Base-by-base conservation (phyloP, 2,329 filamentous ascomycete genomes). In the Kalaharituber pfeilii region DNA sequence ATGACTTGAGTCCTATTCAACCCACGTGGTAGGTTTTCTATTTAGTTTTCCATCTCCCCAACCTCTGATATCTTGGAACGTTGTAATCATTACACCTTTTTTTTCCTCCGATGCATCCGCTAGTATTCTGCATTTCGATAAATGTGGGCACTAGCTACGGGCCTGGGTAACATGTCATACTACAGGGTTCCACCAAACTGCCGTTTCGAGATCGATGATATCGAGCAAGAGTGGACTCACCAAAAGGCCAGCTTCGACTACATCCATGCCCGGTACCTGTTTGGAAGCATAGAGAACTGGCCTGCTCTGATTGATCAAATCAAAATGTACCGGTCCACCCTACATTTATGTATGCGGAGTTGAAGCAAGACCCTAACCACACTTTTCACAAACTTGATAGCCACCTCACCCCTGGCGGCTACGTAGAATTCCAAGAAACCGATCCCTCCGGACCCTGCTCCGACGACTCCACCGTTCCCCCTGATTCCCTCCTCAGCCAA, bases 221-320 rank as follows among this genome's bases (percentile, higher is more conserved):
- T 54, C 26, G 60, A 63, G 50, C 39, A 56, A 1, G 49, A 57
- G n/a, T 65, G 64, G 64, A 42, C 56, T n/a, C 59, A 57, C 50
- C 45, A 66, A 57, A 52, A 33, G 47, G 59, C 63, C 20, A 58
- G 61, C 20, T 68, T 62, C 42, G 66, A 62, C 53, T 66, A 52
- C 47, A 60, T 60, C 42, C 60, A 63, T 28, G 57, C 60, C 5
- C 59, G 63, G 56, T 66, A 72, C 52, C 25, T 56, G 18, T 15
- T 49, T n/a, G 56, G 51, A 5, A 27, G 45, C 26, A 26, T 58
- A n/a, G 27, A 25, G 13, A 54, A 58, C 25, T 58, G 56, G 56
- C 51, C 51, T 13, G 39, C 26, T 9, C 39, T 65, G 9, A 56
- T 63, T n/a, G 45, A 52, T 24, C 58, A 65, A 52, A 56, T 57